Percentiles rank a stretch among this genome's conserved stretches.
phyloP scores from a whole-genome alignment of 2,329 filamentous ascomycete genomes.

The Diaporthe destruens region DNA sequence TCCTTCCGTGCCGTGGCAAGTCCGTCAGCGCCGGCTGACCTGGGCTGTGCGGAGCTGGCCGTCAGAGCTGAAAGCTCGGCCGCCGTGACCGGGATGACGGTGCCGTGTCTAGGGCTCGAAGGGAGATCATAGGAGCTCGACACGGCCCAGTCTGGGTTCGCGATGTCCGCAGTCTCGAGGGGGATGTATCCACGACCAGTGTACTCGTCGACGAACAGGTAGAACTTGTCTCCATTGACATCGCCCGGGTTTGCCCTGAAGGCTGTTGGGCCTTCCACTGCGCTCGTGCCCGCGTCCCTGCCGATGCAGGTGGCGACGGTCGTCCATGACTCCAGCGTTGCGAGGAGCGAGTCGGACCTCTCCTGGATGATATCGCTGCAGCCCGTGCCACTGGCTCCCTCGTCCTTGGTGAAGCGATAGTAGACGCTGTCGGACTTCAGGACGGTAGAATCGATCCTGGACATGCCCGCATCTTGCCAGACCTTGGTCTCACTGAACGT shows the following conservation, averaged over 20 bases:
- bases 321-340: constrained; percentile 58
- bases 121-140: constrained; percentile 61
- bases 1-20: constrained; percentile 6
- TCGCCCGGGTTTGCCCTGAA: constrained; percentile 65
- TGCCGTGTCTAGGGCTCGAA: constrained; percentile 64
- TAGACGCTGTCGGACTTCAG: constrained; percentile 57
- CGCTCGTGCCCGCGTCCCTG: constrained; percentile 59
- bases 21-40: background rate
- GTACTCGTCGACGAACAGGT: constrained; percentile 69
- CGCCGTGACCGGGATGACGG: constrained; percentile 64
- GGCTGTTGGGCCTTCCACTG: constrained; percentile 64
- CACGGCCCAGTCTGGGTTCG: constrained; percentile 62
- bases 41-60: constrained; percentile 23
- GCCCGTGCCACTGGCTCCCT: constrained; percentile 61
- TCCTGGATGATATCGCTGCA: constrained; percentile 69
- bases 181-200: constrained; percentile 64
- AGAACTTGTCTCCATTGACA: constrained; percentile 64
- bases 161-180: constrained; percentile 62
- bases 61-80: constrained; percentile 55
- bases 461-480: constrained; percentile 65
- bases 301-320: constrained; percentile 63
- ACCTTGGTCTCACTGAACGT: constrained; percentile 61
- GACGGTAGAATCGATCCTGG: constrained; percentile 66
- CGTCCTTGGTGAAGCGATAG: constrained; percentile 69
- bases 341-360: constrained; percentile 57